phyloP scores from a whole-genome alignment of 805 yeast species.

The Wickerhamomyces mucosus region DNA sequence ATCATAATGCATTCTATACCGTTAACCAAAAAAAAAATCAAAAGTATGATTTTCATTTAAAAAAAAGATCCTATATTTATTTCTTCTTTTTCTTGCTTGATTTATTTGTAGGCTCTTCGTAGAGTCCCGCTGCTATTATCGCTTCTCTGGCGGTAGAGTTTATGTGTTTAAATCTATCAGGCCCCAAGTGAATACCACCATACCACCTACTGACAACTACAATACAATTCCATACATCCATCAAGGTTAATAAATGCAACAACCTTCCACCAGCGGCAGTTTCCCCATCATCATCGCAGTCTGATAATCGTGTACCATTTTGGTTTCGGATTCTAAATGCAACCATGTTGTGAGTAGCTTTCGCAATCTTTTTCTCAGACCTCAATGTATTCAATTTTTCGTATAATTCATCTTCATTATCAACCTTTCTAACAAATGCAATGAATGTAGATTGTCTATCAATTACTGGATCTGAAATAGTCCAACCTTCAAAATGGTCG shows the following conservation, averaged over 20 bases:
- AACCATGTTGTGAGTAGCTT: slow-evolving; percentile 73
- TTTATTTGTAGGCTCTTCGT: no score
- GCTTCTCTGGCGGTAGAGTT: slow-evolving; percentile 86
- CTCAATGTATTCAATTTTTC: slow-evolving; percentile 40
- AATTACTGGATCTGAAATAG: slow-evolving; percentile 59
- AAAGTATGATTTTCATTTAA: no score
- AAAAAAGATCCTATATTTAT: slow-evolving; percentile 10
- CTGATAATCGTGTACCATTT: slow-evolving; percentile 54
- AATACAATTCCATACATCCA: slow-evolving; percentile 77
- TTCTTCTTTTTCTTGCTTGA: slow-evolving; percentile 19
- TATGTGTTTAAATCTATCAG: slow-evolving; percentile 90
- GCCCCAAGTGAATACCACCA: slow-evolving; percentile 87
- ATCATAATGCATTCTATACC: not conserved
- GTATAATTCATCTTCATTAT: slow-evolving; percentile 60
- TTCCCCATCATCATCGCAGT: slow-evolving; percentile 96
- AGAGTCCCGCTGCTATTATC: slow-evolving; percentile 53
- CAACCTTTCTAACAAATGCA: slow-evolving; percentile 59
- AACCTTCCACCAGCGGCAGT: slow-evolving; percentile 90
- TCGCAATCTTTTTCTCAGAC: slow-evolving; percentile 55
- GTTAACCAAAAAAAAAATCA: no score
- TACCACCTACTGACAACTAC: slow-evolving; percentile 81
- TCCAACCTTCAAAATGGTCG: slow-evolving; percentile 67
- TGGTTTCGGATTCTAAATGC: slow-evolving; percentile 67
- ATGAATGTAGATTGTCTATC: slow-evolving; percentile 85
- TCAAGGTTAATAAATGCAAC: slow-evolving; percentile 60